A percentile compares a stretch with the other conserved stretches of the same genome.
phyloP scores from a whole-genome alignment of 1,284 basidiomycete genomes.

The Peniophora sp. region DNA sequence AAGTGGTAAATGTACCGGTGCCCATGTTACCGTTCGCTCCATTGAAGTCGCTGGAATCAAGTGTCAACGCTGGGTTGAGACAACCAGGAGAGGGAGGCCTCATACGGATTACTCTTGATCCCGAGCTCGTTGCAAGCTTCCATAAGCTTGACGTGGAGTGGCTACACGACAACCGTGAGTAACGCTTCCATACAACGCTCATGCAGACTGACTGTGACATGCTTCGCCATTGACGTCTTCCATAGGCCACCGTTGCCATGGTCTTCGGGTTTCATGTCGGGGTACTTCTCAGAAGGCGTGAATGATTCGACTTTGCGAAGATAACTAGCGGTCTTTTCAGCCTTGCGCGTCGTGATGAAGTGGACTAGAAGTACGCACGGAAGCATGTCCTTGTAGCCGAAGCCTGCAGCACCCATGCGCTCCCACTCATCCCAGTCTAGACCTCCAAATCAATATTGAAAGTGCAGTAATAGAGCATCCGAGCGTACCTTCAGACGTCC shows the following conservation, averaged over 20 bases:
- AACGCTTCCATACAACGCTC: background rate
- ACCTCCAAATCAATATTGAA: no score
- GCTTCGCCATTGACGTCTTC: background rate
- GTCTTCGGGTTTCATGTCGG: background rate
- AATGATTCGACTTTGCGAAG: no score
- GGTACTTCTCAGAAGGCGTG: background rate
- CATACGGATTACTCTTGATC: no score
- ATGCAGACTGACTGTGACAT: background rate
- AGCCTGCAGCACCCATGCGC: background rate
- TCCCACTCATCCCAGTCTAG: background rate
- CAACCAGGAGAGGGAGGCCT: background rate
- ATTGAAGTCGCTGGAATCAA: background rate
- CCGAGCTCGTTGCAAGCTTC: background rate
- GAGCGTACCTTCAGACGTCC: no score
- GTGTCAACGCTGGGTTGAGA: background rate
- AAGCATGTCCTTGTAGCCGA: background rate
- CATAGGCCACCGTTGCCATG: background rate
- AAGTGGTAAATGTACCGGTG: background rate
- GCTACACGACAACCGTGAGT: background rate
- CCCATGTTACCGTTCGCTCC: background rate
- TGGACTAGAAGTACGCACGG: background rate
- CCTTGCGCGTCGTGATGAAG: no score
- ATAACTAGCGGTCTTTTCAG: no score
- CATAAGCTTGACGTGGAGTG: background rate
- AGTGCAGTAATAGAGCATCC: no score